Evolutionary conservation across 1,284 basidiomycete genomes (phyloP).

Genomic region (Ganoderma sp.): DNA sequence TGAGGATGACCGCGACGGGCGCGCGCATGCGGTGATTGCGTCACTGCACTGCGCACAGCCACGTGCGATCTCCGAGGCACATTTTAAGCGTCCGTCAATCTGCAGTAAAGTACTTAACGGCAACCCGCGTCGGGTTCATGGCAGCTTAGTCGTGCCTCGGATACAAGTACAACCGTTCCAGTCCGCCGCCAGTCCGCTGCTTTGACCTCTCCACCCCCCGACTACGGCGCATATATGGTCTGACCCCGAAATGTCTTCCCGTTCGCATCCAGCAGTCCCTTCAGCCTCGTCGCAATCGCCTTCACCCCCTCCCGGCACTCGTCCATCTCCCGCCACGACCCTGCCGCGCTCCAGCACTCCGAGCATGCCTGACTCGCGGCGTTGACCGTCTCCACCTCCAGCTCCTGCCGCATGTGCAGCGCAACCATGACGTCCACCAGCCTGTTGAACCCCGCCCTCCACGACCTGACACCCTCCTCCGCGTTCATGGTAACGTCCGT

Average conservation of each 20-base stretch:
- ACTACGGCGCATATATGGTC: constrained; percentile 62
- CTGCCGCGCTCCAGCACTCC: constrained; percentile 78
- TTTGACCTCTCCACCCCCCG: background rate
- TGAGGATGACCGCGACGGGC: constrained; percentile 7
- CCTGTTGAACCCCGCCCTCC: constrained; percentile 68
- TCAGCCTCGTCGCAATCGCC: constrained; percentile 64
- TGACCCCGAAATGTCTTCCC: constrained; percentile 70
- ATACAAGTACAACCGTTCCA: background rate
- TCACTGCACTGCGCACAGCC: constrained; percentile 12
- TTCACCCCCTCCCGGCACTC: constrained; percentile 64
- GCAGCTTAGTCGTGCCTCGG: background rate
- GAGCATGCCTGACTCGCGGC: constrained; percentile 78
- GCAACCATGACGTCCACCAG: constrained; percentile 74
- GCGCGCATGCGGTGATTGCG: constrained; percentile 14
- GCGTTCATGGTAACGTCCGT: constrained; percentile 72
- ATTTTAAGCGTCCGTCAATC: background rate
- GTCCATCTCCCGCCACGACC: constrained; percentile 68
- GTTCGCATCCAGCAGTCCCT: constrained; percentile 67
- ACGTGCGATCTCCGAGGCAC: constrained; percentile 11
- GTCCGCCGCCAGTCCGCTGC: background rate
- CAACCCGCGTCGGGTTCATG: background rate
- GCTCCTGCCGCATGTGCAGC: constrained; percentile 64
- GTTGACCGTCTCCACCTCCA: constrained; percentile 74
- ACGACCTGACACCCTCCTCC: constrained; percentile 59
- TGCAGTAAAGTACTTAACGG: background rate